phyloP scores from a whole-genome alignment of 805 yeast genomes.

The Saccharomycopsis javanensis region DNA sequence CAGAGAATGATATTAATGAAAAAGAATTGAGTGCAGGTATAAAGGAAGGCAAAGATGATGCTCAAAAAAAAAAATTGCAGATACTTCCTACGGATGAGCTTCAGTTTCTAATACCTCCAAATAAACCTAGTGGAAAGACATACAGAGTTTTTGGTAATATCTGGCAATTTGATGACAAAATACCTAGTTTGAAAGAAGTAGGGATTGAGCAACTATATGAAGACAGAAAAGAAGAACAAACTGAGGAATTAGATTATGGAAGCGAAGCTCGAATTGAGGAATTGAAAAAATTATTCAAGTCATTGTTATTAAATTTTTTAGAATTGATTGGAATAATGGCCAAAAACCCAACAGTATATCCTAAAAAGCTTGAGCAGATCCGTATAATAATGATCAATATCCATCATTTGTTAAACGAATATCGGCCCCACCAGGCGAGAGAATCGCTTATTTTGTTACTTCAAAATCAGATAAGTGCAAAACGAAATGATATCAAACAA shows the following conservation, averaged over 20 bases:
- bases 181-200: conserved; percentile 65
- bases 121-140: conserved; percentile 47
- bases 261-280: conserved; percentile 55
- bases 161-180: conserved; percentile 69
- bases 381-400: conserved; percentile 76
- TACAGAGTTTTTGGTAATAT: conserved; percentile 85
- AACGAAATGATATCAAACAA: conserved; percentile 40
- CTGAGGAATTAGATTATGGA: conserved; percentile 31
- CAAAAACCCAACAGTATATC: conserved; percentile 57
- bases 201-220: conserved; percentile 71
- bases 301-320: conserved; percentile 68
- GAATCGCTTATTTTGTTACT: conserved; percentile 74
- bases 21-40: too few relatives aligned
- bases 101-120: conserved; percentile 55
- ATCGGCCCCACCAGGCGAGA: conserved; percentile 90
- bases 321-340: conserved; percentile 74
- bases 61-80: too few relatives aligned
- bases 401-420: conserved; percentile 85
- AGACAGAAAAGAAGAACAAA: conserved; percentile 23
- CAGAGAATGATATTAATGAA: conserved; percentile 23
- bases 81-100: conserved; percentile 36
- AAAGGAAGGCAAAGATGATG: too few relatives aligned
- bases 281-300: conserved; percentile 68
- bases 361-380: conserved; percentile 63
- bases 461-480: conserved; percentile 59